Evolutionary conservation across 2,329 filamentous ascomycete genomes (phyloP), one percentile per base, ranked within the genome.

Genomic region (Colletotrichum sp.): DNA sequence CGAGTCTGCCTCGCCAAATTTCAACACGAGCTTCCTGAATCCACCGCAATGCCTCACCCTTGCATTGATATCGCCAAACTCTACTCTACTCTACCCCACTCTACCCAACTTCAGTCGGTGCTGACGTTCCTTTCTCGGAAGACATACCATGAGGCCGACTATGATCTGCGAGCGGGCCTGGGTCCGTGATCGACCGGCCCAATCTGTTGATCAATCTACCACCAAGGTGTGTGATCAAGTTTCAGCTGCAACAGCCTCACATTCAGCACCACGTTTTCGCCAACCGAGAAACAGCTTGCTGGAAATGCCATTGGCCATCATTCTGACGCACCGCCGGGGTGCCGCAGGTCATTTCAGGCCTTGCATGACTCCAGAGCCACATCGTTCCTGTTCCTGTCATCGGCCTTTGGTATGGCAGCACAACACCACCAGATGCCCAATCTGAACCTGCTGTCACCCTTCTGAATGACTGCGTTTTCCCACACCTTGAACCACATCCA

Each of bases 1-100:
- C 70, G 15, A 73, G 64, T 75, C 69, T 75, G 70, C 73, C 69
- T 73, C 36, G 64, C 64, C 43, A 60, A 73, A 68, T 13, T 52
- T 18, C 24, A 32, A 73, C 32, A 73, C 63, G 70, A 68, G 55
- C 24, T 55, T 34, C 16, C n/a, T 32, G 24, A 9, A 30, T 43
- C 10, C 43, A 48, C n/a, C 21, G 36, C 63, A 38, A 66, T 8
- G 61, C 34, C 61, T 64, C 34, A 43, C 32, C 24, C 32, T 48
- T 60, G 65, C 15, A 8, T 52, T n/a, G 13, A 48, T 32, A 13
- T 15, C 15, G 13, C 12, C 15, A 28, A n/a, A 67, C 4, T 38
- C 38, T 30, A 2, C 34, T 30, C 28, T 67, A 26, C 32, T 30
- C 34, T 1, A 38, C 36, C 7, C 21, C 8, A 52, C 38, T 43